phyloP scores from a whole-genome alignment of 331 rosid genomes.

The Quercus phellos region DNA sequence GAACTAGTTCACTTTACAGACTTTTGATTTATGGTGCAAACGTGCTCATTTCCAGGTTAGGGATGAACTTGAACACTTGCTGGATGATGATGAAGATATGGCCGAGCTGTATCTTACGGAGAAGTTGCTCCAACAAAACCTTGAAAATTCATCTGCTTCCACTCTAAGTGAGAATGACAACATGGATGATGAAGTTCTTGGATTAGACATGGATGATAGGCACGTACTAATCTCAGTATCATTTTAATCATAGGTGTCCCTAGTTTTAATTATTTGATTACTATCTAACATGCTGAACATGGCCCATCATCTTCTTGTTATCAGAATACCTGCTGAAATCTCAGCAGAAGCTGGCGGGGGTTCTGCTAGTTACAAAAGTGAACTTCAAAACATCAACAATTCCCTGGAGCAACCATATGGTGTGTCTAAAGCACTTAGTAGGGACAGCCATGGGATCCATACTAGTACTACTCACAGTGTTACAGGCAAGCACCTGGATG shows the following conservation, averaged over 20 bases:
- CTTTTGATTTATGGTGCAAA: neutral
- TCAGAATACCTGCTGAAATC: constrained; percentile 35
- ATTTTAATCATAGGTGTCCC: neutral
- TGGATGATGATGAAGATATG: constrained; percentile 94
- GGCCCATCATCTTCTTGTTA: neutral
- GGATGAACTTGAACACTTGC: constrained; percentile 89
- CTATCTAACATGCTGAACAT: neutral
- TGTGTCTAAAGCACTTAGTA: constrained; percentile 22
- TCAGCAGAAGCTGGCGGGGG: constrained; percentile 31
- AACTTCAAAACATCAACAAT: constrained; percentile 15
- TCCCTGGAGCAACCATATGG: constrained; percentile 33
- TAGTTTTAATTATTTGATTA: neutral
- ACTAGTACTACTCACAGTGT: constrained; percentile 62
- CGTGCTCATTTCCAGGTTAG: constrained; percentile 47
- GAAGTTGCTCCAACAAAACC: constrained; percentile 56
- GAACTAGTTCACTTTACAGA: neutral
- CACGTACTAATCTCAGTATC: constrained; percentile 2
- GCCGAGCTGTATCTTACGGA: constrained; percentile 96
- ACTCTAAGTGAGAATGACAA: constrained; percentile 42
- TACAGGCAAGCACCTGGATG: constrained; percentile 69
- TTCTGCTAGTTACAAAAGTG: constrained; percentile 25
- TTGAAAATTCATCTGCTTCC: constrained; percentile 56
- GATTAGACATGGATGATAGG: constrained; percentile 43
- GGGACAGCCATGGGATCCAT: constrained; percentile 62
- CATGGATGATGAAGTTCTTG: constrained; percentile 36